Percentiles rank a stretch among this genome's conserved stretches.
phyloP scores from a whole-genome alignment of 2,329 filamentous ascomycete genomes.

The Sclerotinia glacialis region DNA sequence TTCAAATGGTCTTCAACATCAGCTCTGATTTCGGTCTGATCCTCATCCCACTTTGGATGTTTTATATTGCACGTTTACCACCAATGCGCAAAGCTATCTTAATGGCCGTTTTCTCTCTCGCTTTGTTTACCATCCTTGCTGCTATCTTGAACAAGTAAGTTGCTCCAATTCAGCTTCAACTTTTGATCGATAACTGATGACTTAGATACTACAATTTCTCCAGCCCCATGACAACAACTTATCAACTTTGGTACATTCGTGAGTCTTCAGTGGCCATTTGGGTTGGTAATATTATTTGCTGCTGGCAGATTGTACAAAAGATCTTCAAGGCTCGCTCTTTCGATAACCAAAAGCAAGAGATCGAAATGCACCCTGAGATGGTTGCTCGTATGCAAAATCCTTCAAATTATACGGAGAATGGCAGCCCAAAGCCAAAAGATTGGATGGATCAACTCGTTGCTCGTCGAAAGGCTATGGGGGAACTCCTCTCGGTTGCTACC shows the following conservation, averaged over 20 bases:
- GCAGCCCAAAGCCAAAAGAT: constrained; percentile 15
- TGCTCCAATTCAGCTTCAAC: background rate
- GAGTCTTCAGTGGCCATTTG: constrained; percentile 51
- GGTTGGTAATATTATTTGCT: constrained; percentile 51
- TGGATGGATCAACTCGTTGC: constrained; percentile 19
- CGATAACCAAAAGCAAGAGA: constrained; percentile 21
- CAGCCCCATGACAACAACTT: constrained; percentile 37
- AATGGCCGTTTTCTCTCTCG: constrained; percentile 47
- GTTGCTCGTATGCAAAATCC: constrained; percentile 11
- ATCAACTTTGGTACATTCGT: constrained; percentile 49
- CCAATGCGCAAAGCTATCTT: constrained; percentile 45
- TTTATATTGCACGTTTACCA: constrained; percentile 42
- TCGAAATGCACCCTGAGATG: constrained; percentile 20
- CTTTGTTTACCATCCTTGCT: constrained; percentile 52
- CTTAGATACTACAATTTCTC: constrained; percentile 31
- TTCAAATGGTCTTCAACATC: constrained; percentile 57
- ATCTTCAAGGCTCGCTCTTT: constrained; percentile 31
- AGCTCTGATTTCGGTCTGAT: constrained; percentile 58
- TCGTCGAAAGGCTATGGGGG: constrained; percentile 5
- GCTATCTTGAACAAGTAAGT: constrained; percentile 49
- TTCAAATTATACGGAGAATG: constrained; percentile 15
- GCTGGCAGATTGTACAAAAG: constrained; percentile 43
- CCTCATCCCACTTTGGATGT: constrained; percentile 48
- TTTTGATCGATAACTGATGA: background rate
- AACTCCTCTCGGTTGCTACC: constrained; percentile 8